Percentiles rank a stretch among this genome's conserved stretches.
These are phyloP conservation scores for Dendrobium catenatum DNA, from an alignment of 106 monocot genomes.

Conservation along the genomic window DNA sequence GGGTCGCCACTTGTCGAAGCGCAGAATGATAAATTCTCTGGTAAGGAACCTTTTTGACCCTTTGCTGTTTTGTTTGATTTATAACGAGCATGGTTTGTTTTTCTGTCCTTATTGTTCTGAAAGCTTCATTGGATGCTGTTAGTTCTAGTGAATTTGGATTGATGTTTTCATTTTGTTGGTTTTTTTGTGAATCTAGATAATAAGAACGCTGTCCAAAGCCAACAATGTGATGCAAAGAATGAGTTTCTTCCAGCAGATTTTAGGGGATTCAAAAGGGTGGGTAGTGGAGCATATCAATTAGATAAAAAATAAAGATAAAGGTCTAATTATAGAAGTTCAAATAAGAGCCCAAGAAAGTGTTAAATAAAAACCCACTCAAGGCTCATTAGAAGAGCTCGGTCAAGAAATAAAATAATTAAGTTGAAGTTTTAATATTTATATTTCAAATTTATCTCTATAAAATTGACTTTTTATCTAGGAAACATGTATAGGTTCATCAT, in stretches of 20 bases:
- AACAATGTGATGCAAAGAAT: neutral
- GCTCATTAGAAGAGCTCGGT: too few relatives aligned
- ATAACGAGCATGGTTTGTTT: neutral
- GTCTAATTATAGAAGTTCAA: too few relatives aligned
- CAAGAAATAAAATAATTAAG: too few relatives aligned
- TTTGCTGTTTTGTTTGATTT: neutral
- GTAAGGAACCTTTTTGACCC: slow-evolving; percentile 17
- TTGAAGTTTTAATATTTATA: too few relatives aligned
- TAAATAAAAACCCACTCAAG: too few relatives aligned
- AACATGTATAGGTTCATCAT: too few relatives aligned
- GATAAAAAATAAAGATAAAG: too few relatives aligned
- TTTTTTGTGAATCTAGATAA: neutral
- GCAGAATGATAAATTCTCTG: slow-evolving; percentile 95
- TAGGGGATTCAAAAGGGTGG: neutral
- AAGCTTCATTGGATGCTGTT: neutral
- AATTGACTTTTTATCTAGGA: too few relatives aligned
- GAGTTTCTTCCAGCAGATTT: neutral
- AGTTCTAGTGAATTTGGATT: neutral
- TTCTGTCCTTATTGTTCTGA: neutral
- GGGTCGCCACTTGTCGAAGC: slow-evolving; percentile 80
- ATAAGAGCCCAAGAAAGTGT: too few relatives aligned
- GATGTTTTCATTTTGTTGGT: neutral
- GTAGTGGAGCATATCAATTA: too few relatives aligned
- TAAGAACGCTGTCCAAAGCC: neutral
- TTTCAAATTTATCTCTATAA: too few relatives aligned